Conservation (phyloP, 768 basidiomycete genomes). For the Tylopilus plumbeoviolaceoides region DNA sequence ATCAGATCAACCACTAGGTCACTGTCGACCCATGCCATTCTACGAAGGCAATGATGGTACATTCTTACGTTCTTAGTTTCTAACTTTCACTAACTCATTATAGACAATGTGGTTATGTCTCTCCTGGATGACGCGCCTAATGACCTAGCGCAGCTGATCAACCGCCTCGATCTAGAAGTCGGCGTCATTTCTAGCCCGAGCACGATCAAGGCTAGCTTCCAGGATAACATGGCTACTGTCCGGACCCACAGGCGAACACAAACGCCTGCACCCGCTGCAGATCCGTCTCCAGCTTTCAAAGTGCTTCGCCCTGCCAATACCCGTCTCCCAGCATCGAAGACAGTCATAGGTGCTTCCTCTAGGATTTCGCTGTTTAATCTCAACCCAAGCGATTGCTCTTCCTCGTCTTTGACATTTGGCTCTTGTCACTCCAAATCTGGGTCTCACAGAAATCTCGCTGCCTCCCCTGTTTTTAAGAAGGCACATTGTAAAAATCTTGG, state of each 20-base stretch:
- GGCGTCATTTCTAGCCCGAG: too few species aligned
- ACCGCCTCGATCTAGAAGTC: slow-evolving; percentile 72
- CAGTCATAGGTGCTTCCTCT: slow-evolving; percentile 23
- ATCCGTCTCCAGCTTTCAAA: slow-evolving; percentile 55
- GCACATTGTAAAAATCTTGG: slow-evolving; percentile 23
- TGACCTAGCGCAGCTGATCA: slow-evolving; percentile 74
- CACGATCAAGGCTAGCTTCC: slow-evolving; percentile 17
- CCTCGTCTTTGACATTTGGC: slow-evolving; percentile 37
- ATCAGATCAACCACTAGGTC: slow-evolving; percentile 59
- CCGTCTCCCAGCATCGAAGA: slow-evolving; percentile 18
- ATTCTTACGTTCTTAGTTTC: neutral
- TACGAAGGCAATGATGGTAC: slow-evolving; percentile 46
- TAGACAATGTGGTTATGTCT: slow-evolving; percentile 52
- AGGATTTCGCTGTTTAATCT: slow-evolving; percentile 25
- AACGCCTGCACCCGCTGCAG: slow-evolving; percentile 56
- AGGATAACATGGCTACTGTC: slow-evolving; percentile 24
- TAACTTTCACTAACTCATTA: neutral
- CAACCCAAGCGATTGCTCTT: slow-evolving; percentile 18
- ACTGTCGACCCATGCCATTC: slow-evolving; percentile 45
- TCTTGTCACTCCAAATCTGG: slow-evolving; percentile 30
- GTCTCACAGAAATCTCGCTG: slow-evolving; percentile 16
- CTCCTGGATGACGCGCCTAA: slow-evolving; percentile 78
- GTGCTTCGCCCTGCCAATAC: slow-evolving; percentile 49
- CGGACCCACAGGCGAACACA: slow-evolving; percentile 48
- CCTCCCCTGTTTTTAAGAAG: slow-evolving; percentile 37